Base-by-base conservation (phyloP, 805 yeast genomes). In the Yamadazyma sp. region DNA sequence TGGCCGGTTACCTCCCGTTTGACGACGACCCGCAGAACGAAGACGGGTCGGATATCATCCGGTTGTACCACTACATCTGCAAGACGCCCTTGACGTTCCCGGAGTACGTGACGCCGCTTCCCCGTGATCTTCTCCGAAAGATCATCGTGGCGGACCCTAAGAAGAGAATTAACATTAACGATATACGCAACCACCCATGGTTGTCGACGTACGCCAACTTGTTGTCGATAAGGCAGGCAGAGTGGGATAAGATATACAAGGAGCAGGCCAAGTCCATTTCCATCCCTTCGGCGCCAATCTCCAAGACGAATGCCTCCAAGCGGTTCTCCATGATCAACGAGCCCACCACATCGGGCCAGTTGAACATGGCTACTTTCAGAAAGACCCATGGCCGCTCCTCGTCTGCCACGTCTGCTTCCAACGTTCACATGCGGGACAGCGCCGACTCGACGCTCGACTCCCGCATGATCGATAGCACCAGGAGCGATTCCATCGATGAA, bases 21-120 rank as follows among this genome's bases (percentile, higher is more conserved):
- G 99, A 93, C 56, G 99, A 93, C 61, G 99, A 93, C 59, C 93
- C 96, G 14, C 83, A 84, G 38, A 93, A 93, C 55, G 98, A 96
- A 23, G 96, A 91, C 57, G 96, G 97, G 35, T 85, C 90, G 40
- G 95, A 93, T 61, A 91, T 93, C 55, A 86, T 90, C 15, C 82
- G 84, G 55, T 71, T 93, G 43, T 93, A 93, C 65, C 86, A 83
- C 55, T 93, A 93, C 64, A 93, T 93, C 47, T 88, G 96, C 16
- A 74, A 81, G 35, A 88, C 97, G 1, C 87, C 96, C 3, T 70
- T 93, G 52, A 93, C 96, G 3, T 93, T 93, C 62, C 99, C 99
- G 0, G 97, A 90, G 58, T 90, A 87, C 56, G 79, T 93, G 39
- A 82, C 81, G 28, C 95, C 97, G 2, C 72, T 86, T 57, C 93